These are phyloP conservation scores for Aspergillus nidulans DNA, from an alignment of 495 filamentous ascomycete genomes.

Conservation along the genomic window DNA sequence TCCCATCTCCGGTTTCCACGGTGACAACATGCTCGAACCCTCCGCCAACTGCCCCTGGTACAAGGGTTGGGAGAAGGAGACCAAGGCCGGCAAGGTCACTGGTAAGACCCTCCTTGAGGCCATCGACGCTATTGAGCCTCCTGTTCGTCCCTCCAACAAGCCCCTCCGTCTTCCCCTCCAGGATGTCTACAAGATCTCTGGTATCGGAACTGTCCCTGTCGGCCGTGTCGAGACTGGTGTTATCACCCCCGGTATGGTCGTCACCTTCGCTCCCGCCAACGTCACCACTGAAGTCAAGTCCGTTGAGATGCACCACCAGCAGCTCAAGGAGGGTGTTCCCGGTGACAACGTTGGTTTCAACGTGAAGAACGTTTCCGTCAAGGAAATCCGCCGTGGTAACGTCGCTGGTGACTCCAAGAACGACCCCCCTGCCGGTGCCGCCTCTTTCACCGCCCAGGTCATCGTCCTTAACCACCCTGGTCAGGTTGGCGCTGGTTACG, in stretches of 20 bases:
- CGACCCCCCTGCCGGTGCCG: constrained; percentile 84
- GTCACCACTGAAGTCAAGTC: constrained; percentile 99
- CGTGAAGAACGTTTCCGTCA: constrained; percentile 99
- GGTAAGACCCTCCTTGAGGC: constrained; percentile 99
- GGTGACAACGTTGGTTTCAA: constrained; percentile 99
- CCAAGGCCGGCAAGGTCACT: constrained; percentile 79
- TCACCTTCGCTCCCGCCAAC: constrained; percentile 81
- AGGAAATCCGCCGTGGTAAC: constrained; percentile 99
- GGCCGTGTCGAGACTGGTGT: constrained; percentile 99
- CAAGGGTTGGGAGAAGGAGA: constrained; percentile 99
- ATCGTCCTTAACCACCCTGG: constrained; percentile 99
- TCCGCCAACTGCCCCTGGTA: constrained; percentile 99
- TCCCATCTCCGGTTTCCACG: constrained; percentile 99
- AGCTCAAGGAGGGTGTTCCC: constrained; percentile 91
- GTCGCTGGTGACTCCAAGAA: constrained; percentile 99
- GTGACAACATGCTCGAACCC: constrained; percentile 97
- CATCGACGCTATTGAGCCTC: constrained; percentile 94
- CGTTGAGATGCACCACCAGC: constrained; percentile 99
- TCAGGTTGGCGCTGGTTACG: constrained; percentile 98
- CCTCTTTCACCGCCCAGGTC: constrained; percentile 98
- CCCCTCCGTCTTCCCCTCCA: constrained; percentile 99
- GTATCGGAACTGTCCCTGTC: constrained; percentile 99
- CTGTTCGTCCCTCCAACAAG: constrained; percentile 78
- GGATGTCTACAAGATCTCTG: constrained; percentile 99
- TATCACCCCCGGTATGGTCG: constrained; percentile 97